These are phyloP conservation scores for Nicotiana undulata DNA, from an alignment of 257 asterid species.

Conservation along the genomic window DNA sequence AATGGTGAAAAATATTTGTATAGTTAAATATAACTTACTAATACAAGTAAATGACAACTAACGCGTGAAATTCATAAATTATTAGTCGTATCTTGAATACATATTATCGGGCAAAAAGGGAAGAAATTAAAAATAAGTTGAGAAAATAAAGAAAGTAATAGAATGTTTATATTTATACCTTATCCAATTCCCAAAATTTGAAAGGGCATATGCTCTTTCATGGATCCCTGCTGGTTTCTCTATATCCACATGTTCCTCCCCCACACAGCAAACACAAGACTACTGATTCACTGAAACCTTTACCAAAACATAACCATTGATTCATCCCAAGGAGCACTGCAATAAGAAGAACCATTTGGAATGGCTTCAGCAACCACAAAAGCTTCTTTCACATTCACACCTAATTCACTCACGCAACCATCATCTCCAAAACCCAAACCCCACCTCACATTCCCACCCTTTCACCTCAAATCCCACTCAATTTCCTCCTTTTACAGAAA, in stretches of 20 bases:
- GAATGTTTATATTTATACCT: conserved; percentile 2
- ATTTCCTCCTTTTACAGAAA: conserved; percentile 19
- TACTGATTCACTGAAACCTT: no score
- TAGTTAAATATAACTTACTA: no score
- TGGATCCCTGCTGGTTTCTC: conserved; percentile 14
- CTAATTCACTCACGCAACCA: conserved; percentile 24
- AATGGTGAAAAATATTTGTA: no score
- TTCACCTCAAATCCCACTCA: conserved; percentile 27
- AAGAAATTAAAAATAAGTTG: not conserved
- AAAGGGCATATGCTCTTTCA: conserved; percentile 12
- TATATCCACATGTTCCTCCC: not conserved
- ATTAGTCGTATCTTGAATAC: no score
- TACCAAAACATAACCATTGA: not conserved
- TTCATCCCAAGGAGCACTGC: not conserved
- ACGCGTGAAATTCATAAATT: no score
- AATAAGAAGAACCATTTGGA: not conserved
- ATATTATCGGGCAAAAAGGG: no score
- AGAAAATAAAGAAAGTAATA: not conserved
- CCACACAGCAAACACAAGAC: not conserved
- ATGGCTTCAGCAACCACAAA: conserved; percentile 66
- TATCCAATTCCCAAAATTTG: conserved; percentile 3
- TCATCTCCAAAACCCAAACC: conserved; percentile 22
- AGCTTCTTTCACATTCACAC: conserved; percentile 46
- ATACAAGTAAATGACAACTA: no score
- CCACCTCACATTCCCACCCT: conserved; percentile 21